Percentiles rank a stretch among this genome's conserved stretches.
These are phyloP conservation scores for Coccomyxa subellipsoidea DNA, from an alignment of 163 green algal species.

Conservation along the genomic window DNA sequence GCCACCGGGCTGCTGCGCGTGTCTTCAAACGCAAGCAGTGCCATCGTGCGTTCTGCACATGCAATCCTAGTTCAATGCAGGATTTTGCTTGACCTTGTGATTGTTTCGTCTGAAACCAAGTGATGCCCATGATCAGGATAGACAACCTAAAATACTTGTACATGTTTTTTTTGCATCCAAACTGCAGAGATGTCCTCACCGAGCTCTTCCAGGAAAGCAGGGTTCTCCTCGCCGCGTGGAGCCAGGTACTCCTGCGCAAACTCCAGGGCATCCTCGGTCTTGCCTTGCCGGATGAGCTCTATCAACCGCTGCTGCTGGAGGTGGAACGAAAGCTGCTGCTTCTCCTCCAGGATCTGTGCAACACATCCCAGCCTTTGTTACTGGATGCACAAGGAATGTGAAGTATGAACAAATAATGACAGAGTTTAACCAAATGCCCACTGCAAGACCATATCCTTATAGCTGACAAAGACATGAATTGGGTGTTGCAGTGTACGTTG, in stretches of 20 bases:
- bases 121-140: too few species aligned
- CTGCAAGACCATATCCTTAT: too few species aligned
- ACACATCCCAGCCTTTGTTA: not conserved
- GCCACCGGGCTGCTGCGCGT: conserved; percentile 63
- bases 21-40: conserved; percentile 92
- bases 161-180: too few species aligned
- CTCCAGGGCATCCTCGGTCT: conserved; percentile 74
- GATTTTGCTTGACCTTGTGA: too few species aligned
- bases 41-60: conserved; percentile 87
- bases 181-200: too few species aligned
- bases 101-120: too few species aligned
- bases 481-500: not conserved
- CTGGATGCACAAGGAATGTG: too few species aligned
- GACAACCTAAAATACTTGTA: too few species aligned
- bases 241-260: conserved; percentile 90
- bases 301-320: conserved; percentile 95
- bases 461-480: too few species aligned
- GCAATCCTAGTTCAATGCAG: too few species aligned
- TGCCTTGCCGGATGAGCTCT: conserved; percentile 81
- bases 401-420: too few species aligned
- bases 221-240: conserved; percentile 85
- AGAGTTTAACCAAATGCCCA: too few species aligned
- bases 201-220: conserved; percentile 75
- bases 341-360: conserved; percentile 83
- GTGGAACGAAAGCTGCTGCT: conserved; percentile 85